Percentiles rank a stretch among this genome's conserved stretches.
Conservation (phyloP, 306 rosid species). For the Malus sieversii region DNA sequence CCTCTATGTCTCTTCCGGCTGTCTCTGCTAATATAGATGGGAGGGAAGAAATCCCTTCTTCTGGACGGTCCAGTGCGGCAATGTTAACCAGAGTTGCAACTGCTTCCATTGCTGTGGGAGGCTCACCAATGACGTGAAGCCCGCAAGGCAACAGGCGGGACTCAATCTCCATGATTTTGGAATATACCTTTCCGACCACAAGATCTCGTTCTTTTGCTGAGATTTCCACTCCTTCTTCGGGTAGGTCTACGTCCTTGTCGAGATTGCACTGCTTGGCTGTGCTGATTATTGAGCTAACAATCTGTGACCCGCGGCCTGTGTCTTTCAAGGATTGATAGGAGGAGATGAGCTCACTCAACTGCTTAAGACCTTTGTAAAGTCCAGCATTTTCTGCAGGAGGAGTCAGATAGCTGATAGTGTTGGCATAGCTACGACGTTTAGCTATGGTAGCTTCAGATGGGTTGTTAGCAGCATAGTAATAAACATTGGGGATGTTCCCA, state of each 20-base stretch:
- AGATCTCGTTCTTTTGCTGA: constrained; percentile 79
- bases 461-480: constrained; percentile 93
- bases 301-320: constrained; percentile 90
- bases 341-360: constrained; percentile 85
- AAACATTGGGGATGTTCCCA: constrained; percentile 87
- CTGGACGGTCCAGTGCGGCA: constrained; percentile 93
- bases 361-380: constrained; percentile 97
- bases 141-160: constrained; percentile 94
- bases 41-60: constrained; percentile 68
- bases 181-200: constrained; percentile 88
- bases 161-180: constrained; percentile 98
- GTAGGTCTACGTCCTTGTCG: constrained; percentile 88
- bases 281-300: constrained; percentile 97
- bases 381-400: constrained; percentile 99
- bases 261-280: constrained; percentile 95
- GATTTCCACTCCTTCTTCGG: constrained; percentile 75
- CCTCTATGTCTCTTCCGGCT: constrained; percentile 83
- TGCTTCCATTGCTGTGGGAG: constrained; percentile 97
- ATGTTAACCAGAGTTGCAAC: constrained; percentile 93
- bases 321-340: constrained; percentile 95
- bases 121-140: constrained; percentile 93
- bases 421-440: constrained; percentile 95
- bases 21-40: constrained; percentile 78
- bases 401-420: constrained; percentile 93
- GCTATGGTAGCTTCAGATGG: constrained; percentile 99